phyloP scores from a whole-genome alignment of 257 asterid genomes.

The Nicotiana attenuata region DNA sequence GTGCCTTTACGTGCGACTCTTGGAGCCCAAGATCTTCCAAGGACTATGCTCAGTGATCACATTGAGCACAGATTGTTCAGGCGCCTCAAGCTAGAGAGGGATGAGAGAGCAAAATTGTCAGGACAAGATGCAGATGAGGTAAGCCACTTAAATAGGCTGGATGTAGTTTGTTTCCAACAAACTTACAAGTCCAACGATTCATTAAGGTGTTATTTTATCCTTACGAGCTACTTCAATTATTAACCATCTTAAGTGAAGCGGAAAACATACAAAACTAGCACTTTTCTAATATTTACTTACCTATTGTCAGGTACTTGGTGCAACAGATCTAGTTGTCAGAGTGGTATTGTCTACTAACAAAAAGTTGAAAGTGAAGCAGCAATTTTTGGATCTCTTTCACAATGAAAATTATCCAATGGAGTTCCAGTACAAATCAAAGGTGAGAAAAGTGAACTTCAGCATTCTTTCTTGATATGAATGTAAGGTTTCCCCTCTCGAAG shows the following conservation, averaged over 20 bases:
- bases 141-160: slow-evolving; percentile 13
- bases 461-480: slow-evolving; percentile 2
- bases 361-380: slow-evolving; percentile 54
- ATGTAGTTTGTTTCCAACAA: background rate
- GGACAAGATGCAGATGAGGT: slow-evolving; percentile 54
- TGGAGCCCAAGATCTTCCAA: slow-evolving; percentile 62
- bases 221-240: no score
- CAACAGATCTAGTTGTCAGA: slow-evolving; percentile 54
- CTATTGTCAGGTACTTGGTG: slow-evolving; percentile 56
- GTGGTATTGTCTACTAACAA: slow-evolving; percentile 53
- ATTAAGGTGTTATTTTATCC: no score
- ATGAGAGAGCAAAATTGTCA: slow-evolving; percentile 40
- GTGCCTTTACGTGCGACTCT: slow-evolving; percentile 27
- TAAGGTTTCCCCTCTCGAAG: background rate
- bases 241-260: no score
- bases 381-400: slow-evolving; percentile 52
- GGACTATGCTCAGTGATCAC: slow-evolving; percentile 64
- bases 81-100: slow-evolving; percentile 52
- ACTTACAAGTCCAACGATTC: background rate
- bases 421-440: slow-evolving; percentile 73
- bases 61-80: slow-evolving; percentile 54
- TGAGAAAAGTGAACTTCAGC: slow-evolving; percentile 14
- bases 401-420: slow-evolving; percentile 51
- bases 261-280: background rate
- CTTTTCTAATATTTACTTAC: slow-evolving; percentile 13